phyloP scores from a whole-genome alignment of 2,329 filamentous ascomycete species.

The Dissoconium aciculare region DNA sequence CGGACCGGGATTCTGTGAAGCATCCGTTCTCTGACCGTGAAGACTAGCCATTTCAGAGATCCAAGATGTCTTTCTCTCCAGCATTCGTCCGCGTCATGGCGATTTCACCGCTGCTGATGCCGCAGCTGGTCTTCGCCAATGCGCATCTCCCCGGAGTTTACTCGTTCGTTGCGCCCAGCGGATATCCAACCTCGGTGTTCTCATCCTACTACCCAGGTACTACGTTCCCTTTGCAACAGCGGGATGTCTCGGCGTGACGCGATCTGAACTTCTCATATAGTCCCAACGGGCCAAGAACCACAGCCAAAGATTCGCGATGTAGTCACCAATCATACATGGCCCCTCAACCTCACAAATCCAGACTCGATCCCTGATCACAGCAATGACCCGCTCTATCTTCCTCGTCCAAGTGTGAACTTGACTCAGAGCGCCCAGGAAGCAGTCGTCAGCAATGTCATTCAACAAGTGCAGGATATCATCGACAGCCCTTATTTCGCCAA shows the following conservation, averaged over 20 bases:
- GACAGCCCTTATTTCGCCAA: constrained; percentile 18
- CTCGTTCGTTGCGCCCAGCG: constrained; percentile 30
- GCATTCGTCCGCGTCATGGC: no score
- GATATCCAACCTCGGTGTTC: constrained; percentile 38
- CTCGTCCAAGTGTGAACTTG: constrained; percentile 33
- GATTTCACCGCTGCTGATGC: no score
- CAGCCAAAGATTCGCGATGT: constrained; percentile 39
- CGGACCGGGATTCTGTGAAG: no score
- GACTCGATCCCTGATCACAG: constrained; percentile 35
- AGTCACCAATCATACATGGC: constrained; percentile 39
- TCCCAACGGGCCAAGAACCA: constrained; percentile 35
- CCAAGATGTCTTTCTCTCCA: no score
- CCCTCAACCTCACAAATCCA: constrained; percentile 40
- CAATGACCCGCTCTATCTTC: constrained; percentile 38
- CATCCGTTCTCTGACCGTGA: no score
- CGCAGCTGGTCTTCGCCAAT: constrained; percentile 8
- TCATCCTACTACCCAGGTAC: constrained; percentile 33
- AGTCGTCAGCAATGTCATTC: constrained; percentile 30
- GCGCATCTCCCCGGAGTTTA: constrained; percentile 6
- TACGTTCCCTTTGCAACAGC: background rate
- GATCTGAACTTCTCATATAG: no score
- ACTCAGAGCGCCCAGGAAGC: constrained; percentile 26
- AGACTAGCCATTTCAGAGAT: no score
- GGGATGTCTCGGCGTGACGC: no score
- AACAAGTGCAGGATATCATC: constrained; percentile 33